Evolutionary conservation across 2,329 filamentous ascomycete species (phyloP).

Genomic region (Colletotrichum graminicola): DNA sequence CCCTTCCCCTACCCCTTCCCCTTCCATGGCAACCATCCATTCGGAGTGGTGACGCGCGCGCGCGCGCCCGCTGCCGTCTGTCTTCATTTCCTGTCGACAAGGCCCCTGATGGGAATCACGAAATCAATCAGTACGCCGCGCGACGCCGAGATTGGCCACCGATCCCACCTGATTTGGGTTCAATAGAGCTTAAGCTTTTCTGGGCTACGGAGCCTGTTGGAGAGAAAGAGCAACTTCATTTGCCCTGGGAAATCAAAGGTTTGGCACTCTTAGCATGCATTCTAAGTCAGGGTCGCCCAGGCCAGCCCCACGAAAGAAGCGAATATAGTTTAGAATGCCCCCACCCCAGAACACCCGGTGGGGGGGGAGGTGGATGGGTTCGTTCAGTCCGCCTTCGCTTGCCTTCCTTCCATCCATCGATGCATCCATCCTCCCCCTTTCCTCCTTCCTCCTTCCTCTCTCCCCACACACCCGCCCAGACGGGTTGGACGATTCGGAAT

Average conservation of each 20-base stretch:
- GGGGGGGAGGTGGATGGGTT: too few relatives aligned
- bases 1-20: too few relatives aligned
- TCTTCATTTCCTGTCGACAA: constrained; percentile 14
- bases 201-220: constrained; percentile 24
- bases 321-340: not conserved
- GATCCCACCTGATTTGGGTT: not conserved
- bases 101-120: constrained; percentile 19
- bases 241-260: not conserved
- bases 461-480: not conserved
- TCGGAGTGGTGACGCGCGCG: too few relatives aligned
- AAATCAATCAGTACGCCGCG: constrained; percentile 22
- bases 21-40: too few relatives aligned
- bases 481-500: constrained; percentile 26
- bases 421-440: not conserved
- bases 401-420: not conserved
- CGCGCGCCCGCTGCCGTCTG: not conserved
- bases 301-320: not conserved
- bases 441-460: not conserved
- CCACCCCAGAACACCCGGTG: constrained; percentile 17
- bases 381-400: not conserved
- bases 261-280: constrained; percentile 12
- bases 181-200: constrained; percentile 26
- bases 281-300: constrained; percentile 22
- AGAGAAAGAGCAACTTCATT: constrained; percentile 13
- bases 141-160: constrained; percentile 14